phyloP scores from a whole-genome alignment of 768 basidiomycete species.

The Clitopilus hobsonii region DNA sequence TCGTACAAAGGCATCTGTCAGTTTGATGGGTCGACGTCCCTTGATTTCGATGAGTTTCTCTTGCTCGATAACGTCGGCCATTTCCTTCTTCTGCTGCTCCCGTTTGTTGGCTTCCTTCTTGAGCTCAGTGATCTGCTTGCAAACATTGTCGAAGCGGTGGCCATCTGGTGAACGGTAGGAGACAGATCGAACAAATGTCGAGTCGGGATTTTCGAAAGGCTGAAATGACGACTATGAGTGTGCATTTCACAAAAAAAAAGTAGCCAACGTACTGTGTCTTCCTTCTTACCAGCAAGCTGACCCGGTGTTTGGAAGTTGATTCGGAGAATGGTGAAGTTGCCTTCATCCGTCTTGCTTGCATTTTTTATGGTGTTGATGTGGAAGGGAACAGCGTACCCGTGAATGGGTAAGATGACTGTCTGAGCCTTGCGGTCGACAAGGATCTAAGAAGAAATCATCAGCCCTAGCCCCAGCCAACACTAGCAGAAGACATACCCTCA shows the following conservation, averaged over 20 bases:
- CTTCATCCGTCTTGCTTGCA: slow-evolving; percentile 95
- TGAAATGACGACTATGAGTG: slow-evolving; percentile 21
- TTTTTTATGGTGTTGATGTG: slow-evolving; percentile 99
- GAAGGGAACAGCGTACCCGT: slow-evolving; percentile 95
- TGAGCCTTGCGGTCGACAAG: slow-evolving; percentile 87
- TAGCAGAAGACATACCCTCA: slow-evolving; percentile 54
- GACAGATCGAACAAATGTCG: slow-evolving; percentile 93
- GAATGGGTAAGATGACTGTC: slow-evolving; percentile 87
- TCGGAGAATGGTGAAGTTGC: slow-evolving; percentile 88
- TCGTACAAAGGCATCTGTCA: slow-evolving; percentile 89
- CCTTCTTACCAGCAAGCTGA: slow-evolving; percentile 95
- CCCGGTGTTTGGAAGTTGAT: slow-evolving; percentile 99
- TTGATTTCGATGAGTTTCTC: slow-evolving; percentile 85
- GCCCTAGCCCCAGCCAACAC: not conserved
- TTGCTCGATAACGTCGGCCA: slow-evolving; percentile 98
- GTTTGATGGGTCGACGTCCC: slow-evolving; percentile 78
- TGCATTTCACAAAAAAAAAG: not conserved
- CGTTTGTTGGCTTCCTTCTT: slow-evolving; percentile 97
- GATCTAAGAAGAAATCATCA: slow-evolving; percentile 47
- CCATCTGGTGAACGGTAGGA: slow-evolving; percentile 90
- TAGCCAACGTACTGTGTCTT: slow-evolving; percentile 71
- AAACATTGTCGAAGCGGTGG: slow-evolving; percentile 84
- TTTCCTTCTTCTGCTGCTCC: slow-evolving; percentile 96
- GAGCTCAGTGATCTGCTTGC: slow-evolving; percentile 88
- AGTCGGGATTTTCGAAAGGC: slow-evolving; percentile 96